phyloP scores from a whole-genome alignment of 2,329 filamentous ascomycete species.

The Albifimbria verrucaria region DNA sequence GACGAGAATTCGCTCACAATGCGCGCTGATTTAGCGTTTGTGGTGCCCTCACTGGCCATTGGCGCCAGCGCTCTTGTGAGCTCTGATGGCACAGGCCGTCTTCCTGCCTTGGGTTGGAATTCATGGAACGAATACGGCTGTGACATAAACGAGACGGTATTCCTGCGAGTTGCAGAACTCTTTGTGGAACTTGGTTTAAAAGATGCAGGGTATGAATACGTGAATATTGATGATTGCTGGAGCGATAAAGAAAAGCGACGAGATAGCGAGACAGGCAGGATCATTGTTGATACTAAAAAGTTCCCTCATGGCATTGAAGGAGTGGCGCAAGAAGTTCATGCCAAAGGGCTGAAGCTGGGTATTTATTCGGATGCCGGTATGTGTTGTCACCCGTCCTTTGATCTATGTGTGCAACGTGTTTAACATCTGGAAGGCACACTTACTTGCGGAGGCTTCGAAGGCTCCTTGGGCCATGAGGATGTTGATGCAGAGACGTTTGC shows the following conservation, averaged over 20 bases:
- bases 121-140: neutral
- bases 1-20: no score
- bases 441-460: constrained; percentile 31
- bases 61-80: neutral
- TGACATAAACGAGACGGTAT: neutral
- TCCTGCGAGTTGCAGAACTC: constrained; percentile 10
- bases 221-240: constrained; percentile 34
- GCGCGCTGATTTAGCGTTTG: no score
- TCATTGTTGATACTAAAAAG: neutral
- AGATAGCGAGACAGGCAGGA: neutral
- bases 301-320: constrained; percentile 59
- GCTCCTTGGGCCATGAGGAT: constrained; percentile 52
- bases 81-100: neutral
- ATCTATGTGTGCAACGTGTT: neutral
- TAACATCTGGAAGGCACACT: constrained; percentile 9
- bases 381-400: no score
- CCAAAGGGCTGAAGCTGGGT: constrained; percentile 57
- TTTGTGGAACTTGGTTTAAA: constrained; percentile 21
- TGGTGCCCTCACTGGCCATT: neutral
- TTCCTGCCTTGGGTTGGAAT: neutral
- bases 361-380: constrained; percentile 55
- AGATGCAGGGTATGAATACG: constrained; percentile 24
- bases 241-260: constrained; percentile 13
- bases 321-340: constrained; percentile 51
- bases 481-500: constrained; percentile 58